Conservation (phyloP, 2,329 filamentous ascomycete species). For the Calonectria naviculata region DNA sequence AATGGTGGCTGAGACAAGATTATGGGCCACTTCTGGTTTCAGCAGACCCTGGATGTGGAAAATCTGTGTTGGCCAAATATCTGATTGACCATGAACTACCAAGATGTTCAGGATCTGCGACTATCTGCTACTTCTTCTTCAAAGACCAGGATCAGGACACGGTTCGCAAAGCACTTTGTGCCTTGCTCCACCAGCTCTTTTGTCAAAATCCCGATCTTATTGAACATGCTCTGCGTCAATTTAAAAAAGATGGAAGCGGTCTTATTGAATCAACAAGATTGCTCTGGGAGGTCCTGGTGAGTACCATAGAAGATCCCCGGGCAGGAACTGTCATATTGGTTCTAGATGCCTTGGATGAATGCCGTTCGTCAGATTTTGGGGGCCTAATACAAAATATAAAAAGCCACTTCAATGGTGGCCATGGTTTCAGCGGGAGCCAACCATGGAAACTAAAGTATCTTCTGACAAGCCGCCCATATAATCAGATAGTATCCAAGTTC, state of each 20-base stretch:
- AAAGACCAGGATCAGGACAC: constrained; percentile 52
- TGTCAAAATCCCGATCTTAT: constrained; percentile 43
- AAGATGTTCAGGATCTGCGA: not conserved
- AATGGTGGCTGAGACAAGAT: too few relatives aligned
- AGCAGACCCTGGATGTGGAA: too few relatives aligned
- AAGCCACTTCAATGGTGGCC: not conserved
- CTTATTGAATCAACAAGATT: constrained; percentile 34
- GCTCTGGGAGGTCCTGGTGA: constrained; percentile 49
- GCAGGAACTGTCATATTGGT: constrained; percentile 46
- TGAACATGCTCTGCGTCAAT: constrained; percentile 43
- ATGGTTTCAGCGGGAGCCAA: too few relatives aligned
- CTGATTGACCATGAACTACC: constrained; percentile 44
- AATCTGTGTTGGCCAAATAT: constrained; percentile 48
- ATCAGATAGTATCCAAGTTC: constrained; percentile 42
- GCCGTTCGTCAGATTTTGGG: constrained; percentile 30
- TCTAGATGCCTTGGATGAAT: constrained; percentile 55
- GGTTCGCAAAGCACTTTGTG: constrained; percentile 49
- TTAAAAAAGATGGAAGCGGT: constrained; percentile 34
- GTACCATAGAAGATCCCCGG: constrained; percentile 15
- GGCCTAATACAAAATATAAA: constrained; percentile 28
- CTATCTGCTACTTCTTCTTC: constrained; percentile 57
- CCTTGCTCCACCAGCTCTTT: constrained; percentile 53
- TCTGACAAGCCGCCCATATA: constrained; percentile 49
- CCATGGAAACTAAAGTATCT: constrained; percentile 44
- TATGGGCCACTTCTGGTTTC: too few relatives aligned